Conservation (phyloP, 2,329 filamentous ascomycete species). For the Xylaria sp. region DNA sequence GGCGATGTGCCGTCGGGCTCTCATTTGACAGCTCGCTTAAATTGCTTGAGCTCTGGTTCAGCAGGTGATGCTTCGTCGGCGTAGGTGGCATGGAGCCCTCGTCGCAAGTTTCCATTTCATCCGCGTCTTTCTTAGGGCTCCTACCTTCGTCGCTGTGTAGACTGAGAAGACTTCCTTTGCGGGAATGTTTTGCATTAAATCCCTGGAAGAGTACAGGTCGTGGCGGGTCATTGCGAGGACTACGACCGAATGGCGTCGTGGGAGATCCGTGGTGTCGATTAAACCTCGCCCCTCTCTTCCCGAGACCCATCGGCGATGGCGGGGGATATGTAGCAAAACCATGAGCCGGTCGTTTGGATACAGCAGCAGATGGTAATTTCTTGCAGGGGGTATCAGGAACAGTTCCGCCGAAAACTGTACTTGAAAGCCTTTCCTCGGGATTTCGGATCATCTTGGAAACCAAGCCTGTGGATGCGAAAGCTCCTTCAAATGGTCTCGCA, state of each 20-base stretch:
- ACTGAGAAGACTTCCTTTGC: slow-evolving; percentile 79
- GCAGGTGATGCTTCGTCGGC: slow-evolving; percentile 79
- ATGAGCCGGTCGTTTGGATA: slow-evolving; percentile 61
- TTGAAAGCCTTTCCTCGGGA: slow-evolving; percentile 72
- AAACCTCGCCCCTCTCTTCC: slow-evolving; percentile 70
- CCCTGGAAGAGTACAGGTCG: slow-evolving; percentile 74
- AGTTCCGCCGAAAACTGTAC: slow-evolving; percentile 63
- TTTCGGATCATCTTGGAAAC: slow-evolving; percentile 94
- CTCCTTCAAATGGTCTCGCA: slow-evolving; percentile 80
- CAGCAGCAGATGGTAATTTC: slow-evolving; percentile 58
- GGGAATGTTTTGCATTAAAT: slow-evolving; percentile 60
- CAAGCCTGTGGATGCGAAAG: slow-evolving; percentile 93
- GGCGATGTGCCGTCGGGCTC: slow-evolving; percentile 61
- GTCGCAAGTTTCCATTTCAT: slow-evolving; percentile 47
- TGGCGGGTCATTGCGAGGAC: slow-evolving; percentile 65
- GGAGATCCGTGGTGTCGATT: slow-evolving; percentile 79
- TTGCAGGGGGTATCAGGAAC: slow-evolving; percentile 98
- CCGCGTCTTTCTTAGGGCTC: slow-evolving; percentile 62
- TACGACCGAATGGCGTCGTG: slow-evolving; percentile 82
- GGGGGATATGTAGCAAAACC: slow-evolving; percentile 75
- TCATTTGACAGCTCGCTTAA: slow-evolving; percentile 55
- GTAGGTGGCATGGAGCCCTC: slow-evolving; percentile 89
- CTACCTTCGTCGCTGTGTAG: slow-evolving; percentile 78
- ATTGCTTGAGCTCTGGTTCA: slow-evolving; percentile 51
- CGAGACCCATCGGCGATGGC: slow-evolving; percentile 62